These are phyloP conservation scores for Beauveria rudraprayagi DNA, from an alignment of 2,329 filamentous ascomycete genomes.

Conservation along the genomic window DNA sequence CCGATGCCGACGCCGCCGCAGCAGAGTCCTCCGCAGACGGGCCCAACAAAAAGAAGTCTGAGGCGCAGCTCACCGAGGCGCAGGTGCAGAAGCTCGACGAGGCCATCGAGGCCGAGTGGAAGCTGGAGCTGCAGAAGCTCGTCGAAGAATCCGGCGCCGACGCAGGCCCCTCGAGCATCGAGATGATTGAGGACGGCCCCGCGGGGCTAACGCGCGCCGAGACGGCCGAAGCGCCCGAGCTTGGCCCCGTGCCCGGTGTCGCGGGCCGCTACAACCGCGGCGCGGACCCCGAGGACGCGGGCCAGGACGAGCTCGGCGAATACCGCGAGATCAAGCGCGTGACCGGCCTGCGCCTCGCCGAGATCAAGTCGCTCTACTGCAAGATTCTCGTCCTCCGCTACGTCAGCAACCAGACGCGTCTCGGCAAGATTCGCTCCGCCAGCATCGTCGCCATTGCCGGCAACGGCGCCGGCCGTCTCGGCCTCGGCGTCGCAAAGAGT, in stretches of 20 bases:
- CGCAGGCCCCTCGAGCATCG: conserved; percentile 26
- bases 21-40: conserved; percentile 14
- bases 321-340: conserved; percentile 46
- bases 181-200: conserved; percentile 30
- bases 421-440: conserved; percentile 78
- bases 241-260: conserved; percentile 47
- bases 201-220: conserved; percentile 26
- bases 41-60: conserved; percentile 14
- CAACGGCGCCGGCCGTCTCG: conserved; percentile 77
- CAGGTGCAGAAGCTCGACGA: conserved; percentile 31
- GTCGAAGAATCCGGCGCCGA: conserved; percentile 20
- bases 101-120: conserved; percentile 28
- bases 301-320: conserved; percentile 41
- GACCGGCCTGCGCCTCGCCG: conserved; percentile 44
- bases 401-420: conserved; percentile 88
- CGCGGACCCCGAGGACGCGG: conserved; percentile 41
- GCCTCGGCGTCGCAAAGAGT: conserved; percentile 84
- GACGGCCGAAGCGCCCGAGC: conserved; percentile 38
- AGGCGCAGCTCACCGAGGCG: conserved; percentile 25
- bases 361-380: conserved; percentile 48
- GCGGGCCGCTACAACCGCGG: conserved; percentile 41
- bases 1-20: conserved; percentile 8
- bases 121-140: conserved; percentile 30
- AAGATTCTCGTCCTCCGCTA: conserved; percentile 67
- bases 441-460: conserved; percentile 78